A percentile compares a stretch with the other conserved stretches of the same genome.
Conservation (phyloP, 306 rosid genomes). For the Trifolium repens region DNA sequence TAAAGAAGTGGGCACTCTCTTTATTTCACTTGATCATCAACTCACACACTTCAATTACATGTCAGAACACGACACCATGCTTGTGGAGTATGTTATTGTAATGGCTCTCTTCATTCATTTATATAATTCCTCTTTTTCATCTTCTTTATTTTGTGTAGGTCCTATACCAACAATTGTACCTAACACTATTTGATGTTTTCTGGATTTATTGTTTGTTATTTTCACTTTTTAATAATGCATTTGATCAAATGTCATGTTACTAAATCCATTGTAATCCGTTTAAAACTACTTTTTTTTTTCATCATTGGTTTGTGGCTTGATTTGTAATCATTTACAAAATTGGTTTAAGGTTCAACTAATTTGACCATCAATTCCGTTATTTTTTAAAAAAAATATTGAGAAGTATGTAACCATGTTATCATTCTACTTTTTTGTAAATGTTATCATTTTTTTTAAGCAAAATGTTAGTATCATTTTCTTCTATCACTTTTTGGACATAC, state of each 20-base stretch:
- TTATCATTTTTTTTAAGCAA: no score
- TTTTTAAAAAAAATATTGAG: no score
- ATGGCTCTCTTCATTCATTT: slow-evolving; percentile 2
- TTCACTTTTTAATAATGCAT: background rate
- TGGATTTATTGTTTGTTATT: slow-evolving; percentile 27
- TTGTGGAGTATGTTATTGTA: background rate
- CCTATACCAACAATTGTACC: slow-evolving; percentile 23
- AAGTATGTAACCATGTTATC: no score
- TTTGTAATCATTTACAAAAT: background rate
- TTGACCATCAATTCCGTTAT: no score
- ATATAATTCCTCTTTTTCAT: background rate
- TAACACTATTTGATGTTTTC: background rate
- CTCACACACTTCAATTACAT: slow-evolving; percentile 20
- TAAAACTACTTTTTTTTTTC: background rate
- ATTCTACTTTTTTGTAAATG: no score
- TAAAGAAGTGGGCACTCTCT: slow-evolving; percentile 17
- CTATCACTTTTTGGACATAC: no score
- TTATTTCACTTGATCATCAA: background rate
- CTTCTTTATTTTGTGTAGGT: slow-evolving; percentile 7
- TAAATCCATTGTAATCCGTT: background rate
- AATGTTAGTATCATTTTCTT: no score
- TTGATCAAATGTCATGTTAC: background rate
- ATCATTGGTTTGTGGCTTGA: background rate
- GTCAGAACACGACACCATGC: slow-evolving; percentile 31
- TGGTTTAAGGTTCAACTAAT: no score